Base-by-base conservation (phyloP, 495 filamentous ascomycete species). In the Lentithecium fluviatile region DNA sequence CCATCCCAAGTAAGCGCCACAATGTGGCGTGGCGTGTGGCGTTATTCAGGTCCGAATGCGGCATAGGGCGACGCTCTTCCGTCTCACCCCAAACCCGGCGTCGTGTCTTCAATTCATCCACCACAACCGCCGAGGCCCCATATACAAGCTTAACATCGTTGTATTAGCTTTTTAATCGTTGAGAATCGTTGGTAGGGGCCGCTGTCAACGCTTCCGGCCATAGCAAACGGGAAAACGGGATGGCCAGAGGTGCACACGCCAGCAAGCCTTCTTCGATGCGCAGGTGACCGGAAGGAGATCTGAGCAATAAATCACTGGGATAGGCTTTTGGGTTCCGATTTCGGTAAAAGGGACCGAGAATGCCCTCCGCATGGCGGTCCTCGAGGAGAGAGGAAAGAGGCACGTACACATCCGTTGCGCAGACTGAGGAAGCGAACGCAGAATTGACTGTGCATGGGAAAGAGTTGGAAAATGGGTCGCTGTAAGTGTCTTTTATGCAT, bases 391-490 rank as follows among this genome's bases (percentile, higher is more conserved):
- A 52, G 29, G 60, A 63, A n/a, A 29, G 42, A 25, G 60, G 60
- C n/a, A 52, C 34, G 15, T 63, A 63, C 29, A 40, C 60, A 1
- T 50, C 60, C 15, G 53, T 63, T 20, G 60, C 60, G 46, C 60
- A 63, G 29, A 63, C 60, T 1, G 60, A 56, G 15, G 60, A 62
- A 20, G 51, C 15, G 17, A 53, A 19, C n/a, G 46, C 25, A 15
- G 60, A 57, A 40, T 21, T 62, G 23, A 62, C 58, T 12, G 40
- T 49, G 6, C 52, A 55, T 56, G 52, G 59, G 25, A 57, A 52
- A 17, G 45, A 46, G n/a, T 24, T 45, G 11, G 56, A 51, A 20
- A 53, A 54, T 46, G 32, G 12, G 12, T 15, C 3, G 3, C 15
- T 50, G 59, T 62, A 62, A 34, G 59, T 62, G 12, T 21, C 20